Evolutionary conservation across 495 filamentous ascomycete species (phyloP), one percentile per base, ranked within the genome.

Genomic region (Penicillium pancosmium): DNA sequence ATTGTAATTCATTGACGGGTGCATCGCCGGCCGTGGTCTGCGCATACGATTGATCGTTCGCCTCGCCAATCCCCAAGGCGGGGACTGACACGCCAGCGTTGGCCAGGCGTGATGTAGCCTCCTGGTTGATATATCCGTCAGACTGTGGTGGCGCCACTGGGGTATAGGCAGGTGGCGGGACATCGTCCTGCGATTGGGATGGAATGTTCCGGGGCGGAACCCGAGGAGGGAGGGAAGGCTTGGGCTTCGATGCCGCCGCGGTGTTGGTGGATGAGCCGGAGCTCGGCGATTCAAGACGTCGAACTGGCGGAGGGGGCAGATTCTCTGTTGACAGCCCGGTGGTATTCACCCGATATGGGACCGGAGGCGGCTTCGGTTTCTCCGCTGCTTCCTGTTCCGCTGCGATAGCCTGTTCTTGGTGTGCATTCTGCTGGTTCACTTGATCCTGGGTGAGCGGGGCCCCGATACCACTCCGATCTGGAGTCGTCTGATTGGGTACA

Each of bases 21-120:
- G 69, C 56, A n/a, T 60, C 49, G 5, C 33, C 38, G 15, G 8
- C 38, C 8, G 41, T 49, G 16, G 56, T 23, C 0, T 56, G 40
- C 13, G 50, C 36, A 2, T 52, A 50, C 2, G 57, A 55, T 34
- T 54, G 31, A 19, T 23, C 67, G 49, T 51, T 54, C 23, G 54
- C 60, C 52, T 54, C 60, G 19, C 86, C 86, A 59, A 96, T 95
- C 15, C 89, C 89, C 43, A 97, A 78, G 0, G 82, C 90, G 1
- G 93, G 91, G 3, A 97, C 91, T 0, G 87, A 90, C 44, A 97
- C 80, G 4, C 93, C 93, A 6, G 92, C 88, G 54, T 85, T 82
- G 16, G 87, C 82, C 7, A 98, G 79, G 21, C 91, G 81, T 36
- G 75, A 78, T 35, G 90, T 67, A 16, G 91, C 84, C 3, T 78